Conservation (phyloP, 2,329 filamentous ascomycete species). For the Ophiostoma tasmaniense region DNA sequence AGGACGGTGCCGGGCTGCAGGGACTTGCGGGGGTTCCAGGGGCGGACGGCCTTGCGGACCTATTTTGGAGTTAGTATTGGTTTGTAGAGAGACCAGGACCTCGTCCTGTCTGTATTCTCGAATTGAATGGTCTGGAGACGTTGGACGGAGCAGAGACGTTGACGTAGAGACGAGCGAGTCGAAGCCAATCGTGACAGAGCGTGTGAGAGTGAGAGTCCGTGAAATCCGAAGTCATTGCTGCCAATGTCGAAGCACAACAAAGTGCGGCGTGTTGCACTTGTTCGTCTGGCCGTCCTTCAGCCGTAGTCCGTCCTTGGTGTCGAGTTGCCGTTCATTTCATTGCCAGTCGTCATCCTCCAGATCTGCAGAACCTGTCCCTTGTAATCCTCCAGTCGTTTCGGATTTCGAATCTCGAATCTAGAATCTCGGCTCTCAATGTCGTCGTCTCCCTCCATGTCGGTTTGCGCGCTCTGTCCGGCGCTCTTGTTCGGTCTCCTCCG, state of each 20-base stretch:
- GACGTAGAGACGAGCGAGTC: no score
- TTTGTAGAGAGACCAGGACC: neutral
- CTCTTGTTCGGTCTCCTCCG: neutral
- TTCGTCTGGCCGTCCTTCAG: neutral
- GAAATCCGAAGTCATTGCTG: neutral
- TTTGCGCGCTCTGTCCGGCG: neutral
- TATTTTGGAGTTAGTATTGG: slow-evolving; percentile 37
- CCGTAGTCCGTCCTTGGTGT: neutral
- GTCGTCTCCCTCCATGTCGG: neutral
- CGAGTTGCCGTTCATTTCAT: neutral
- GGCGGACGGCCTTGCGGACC: slow-evolving; percentile 89
- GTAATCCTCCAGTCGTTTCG: neutral
- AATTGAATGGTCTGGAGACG: neutral
- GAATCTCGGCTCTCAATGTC: neutral
- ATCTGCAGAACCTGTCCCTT: neutral
- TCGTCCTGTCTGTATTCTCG: neutral
- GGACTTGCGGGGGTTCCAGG: slow-evolving; percentile 77
- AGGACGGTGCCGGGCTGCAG: slow-evolving; percentile 93
- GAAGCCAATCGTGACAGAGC: neutral
- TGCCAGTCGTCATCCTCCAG: neutral
- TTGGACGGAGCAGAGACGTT: no score
- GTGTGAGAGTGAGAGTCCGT: neutral
- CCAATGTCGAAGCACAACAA: neutral
- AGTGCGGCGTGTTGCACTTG: neutral
- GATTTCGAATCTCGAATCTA: neutral